Evolutionary conservation across 2,329 filamentous ascomycete genomes (phyloP).

Genomic region (Graphium sp.): DNA sequence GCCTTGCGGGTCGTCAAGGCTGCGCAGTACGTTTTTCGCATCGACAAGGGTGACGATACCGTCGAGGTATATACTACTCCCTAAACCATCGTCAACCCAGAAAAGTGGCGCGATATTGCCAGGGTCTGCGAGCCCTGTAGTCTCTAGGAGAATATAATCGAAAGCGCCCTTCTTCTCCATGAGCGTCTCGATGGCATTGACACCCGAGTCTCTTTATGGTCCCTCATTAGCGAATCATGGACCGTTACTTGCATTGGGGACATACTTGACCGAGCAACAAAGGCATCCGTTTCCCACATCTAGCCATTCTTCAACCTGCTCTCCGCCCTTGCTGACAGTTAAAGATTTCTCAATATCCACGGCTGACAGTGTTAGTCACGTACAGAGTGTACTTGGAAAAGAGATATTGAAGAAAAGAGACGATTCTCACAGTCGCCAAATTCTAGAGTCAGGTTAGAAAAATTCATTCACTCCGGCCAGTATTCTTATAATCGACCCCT

Average conservation of each 20-base stretch:
- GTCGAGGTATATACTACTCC: constrained; percentile 89
- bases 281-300: constrained; percentile 94
- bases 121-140: constrained; percentile 85
- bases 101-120: constrained; percentile 92
- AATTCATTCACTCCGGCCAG: background rate
- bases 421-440: constrained; percentile 56
- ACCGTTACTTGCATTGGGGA: constrained; percentile 1
- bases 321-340: constrained; percentile 70
- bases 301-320: constrained; percentile 84
- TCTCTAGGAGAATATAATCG: constrained; percentile 95
- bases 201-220: constrained; percentile 58
- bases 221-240: background rate
- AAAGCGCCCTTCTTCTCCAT: constrained; percentile 91
- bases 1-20: constrained; percentile 55
- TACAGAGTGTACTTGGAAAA: too few relatives aligned
- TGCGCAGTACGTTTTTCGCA: constrained; percentile 76
- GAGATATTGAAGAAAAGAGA: constrained; percentile 1
- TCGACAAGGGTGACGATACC: constrained; percentile 94
- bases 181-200: constrained; percentile 85
- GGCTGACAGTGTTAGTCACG: too few relatives aligned
- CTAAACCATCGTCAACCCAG: constrained; percentile 93
- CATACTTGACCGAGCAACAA: constrained; percentile 88
- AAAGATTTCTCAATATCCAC: constrained; percentile 92
- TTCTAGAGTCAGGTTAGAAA: constrained; percentile 34
- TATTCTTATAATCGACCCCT: constrained; percentile 5